phyloP scores from a whole-genome alignment of 2,329 filamentous ascomycete species.

The Proliferodiscus dingleyae region DNA sequence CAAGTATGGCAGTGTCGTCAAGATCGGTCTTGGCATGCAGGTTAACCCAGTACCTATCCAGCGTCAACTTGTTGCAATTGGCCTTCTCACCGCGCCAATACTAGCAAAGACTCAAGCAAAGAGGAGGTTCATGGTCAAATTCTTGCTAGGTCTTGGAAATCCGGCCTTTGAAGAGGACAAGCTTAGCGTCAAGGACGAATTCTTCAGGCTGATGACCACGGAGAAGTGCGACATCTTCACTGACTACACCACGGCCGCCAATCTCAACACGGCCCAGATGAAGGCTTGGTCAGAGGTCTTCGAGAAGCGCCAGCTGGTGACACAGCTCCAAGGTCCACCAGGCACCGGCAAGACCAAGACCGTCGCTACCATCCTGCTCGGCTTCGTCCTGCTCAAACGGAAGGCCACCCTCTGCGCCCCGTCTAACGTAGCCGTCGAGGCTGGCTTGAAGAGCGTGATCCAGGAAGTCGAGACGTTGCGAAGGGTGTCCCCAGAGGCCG shows the following conservation, averaged over 20 bases:
- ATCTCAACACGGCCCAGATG: background rate
- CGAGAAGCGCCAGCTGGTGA: background rate
- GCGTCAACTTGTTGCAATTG: background rate
- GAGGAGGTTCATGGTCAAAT: background rate
- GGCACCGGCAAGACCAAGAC: conserved; percentile 13
- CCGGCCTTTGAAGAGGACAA: background rate
- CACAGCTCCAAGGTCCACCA: conserved; percentile 8
- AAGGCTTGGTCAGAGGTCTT: background rate
- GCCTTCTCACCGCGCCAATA: too few relatives aligned
- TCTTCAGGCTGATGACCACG: background rate
- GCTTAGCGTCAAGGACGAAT: background rate
- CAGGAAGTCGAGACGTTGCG: background rate
- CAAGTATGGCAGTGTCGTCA: background rate
- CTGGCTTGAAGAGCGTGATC: background rate
- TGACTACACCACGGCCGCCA: background rate
- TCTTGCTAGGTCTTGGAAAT: background rate
- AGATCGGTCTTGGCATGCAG: background rate
- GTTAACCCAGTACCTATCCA: background rate
- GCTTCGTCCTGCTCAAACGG: background rate
- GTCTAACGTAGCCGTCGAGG: conserved; percentile 3
- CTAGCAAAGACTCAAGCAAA: background rate
- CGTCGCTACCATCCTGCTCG: background rate
- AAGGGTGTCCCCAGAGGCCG: background rate
- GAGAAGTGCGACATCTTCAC: background rate
- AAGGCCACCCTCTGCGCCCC: conserved; percentile 3